phyloP scores from a whole-genome alignment of 345 rosid genomes.

The Populus deltoides region DNA sequence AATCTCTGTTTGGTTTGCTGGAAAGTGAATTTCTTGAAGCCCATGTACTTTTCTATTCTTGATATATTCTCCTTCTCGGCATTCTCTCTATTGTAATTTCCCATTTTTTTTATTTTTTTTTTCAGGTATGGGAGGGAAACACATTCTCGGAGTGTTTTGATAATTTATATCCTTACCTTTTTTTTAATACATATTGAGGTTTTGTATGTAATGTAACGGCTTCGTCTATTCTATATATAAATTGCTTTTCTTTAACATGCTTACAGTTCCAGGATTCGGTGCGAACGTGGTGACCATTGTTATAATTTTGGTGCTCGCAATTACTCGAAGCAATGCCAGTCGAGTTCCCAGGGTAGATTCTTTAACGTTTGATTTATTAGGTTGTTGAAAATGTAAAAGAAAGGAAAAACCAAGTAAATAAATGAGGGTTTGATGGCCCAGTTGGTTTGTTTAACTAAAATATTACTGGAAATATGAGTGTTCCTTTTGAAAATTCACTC shows the following conservation, averaged over 20 bases:
- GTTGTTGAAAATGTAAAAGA: not conserved
- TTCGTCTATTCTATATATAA: not conserved
- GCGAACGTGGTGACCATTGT: slow-evolving; percentile 52
- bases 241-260: slow-evolving; percentile 41
- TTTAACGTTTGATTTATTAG: not conserved
- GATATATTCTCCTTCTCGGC: not conserved
- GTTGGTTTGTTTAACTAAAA: too few species aligned
- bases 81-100: not conserved
- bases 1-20: slow-evolving; percentile 11
- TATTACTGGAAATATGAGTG: too few species aligned
- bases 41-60: not conserved
- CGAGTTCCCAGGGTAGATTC: slow-evolving; percentile 44
- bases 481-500: too few species aligned
- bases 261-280: slow-evolving; percentile 64
- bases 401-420: too few species aligned
- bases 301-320: slow-evolving; percentile 42
- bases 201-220: not conserved
- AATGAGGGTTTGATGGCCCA: too few species aligned
- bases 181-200: not conserved
- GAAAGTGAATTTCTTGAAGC: not conserved
- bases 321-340: slow-evolving; percentile 32
- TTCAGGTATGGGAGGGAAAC: slow-evolving; percentile 61
- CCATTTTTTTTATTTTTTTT: not conserved
- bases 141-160: slow-evolving; percentile 46
- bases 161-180: slow-evolving; percentile 54